These are phyloP conservation scores for Pseudocercospora musae DNA, from an alignment of 2,329 filamentous ascomycete genomes.

Conservation along the genomic window DNA sequence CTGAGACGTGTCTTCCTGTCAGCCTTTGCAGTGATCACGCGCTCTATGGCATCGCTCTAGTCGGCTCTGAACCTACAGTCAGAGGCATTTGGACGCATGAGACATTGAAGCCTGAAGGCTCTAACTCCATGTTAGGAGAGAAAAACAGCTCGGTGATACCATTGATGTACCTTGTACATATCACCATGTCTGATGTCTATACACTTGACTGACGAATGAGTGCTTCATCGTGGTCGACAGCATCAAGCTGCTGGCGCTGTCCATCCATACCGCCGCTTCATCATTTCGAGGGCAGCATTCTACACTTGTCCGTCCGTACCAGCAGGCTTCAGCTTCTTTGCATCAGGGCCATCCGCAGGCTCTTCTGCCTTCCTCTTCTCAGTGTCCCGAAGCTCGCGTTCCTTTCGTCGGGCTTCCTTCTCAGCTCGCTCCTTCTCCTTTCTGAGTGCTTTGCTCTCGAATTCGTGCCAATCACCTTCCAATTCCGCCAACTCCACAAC, in stretches of 20 bases:
- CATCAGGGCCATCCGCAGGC: slow-evolving; percentile 17
- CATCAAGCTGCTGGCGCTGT: background rate
- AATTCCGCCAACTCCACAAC: slow-evolving; percentile 78
- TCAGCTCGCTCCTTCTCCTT: slow-evolving; percentile 78
- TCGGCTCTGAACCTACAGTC: too few relatives aligned
- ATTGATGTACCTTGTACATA: background rate
- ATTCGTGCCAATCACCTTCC: slow-evolving; percentile 96
- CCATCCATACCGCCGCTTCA: slow-evolving; percentile 7
- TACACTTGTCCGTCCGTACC: slow-evolving; percentile 8
- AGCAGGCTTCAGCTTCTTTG: slow-evolving; percentile 27
- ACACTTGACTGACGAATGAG: background rate
- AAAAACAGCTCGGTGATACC: background rate
- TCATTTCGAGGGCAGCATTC: slow-evolving; percentile 4
- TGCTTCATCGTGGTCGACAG: background rate
- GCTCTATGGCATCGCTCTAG: too few relatives aligned
- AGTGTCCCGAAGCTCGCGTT: slow-evolving; percentile 48
- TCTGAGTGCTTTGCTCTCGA: slow-evolving; percentile 90
- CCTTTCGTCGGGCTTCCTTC: slow-evolving; percentile 51
- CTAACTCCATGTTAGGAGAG: background rate
- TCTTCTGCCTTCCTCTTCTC: slow-evolving; percentile 36
- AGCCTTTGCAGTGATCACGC: background rate
- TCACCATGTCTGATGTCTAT: background rate
- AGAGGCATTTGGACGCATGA: background rate
- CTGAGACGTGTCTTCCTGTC: background rate
- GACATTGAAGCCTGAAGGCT: background rate